A percentile compares a stretch with the other conserved stretches of the same genome.
phyloP scores from a whole-genome alignment of 2,329 filamentous ascomycete genomes.

The Colletotrichum tropicale region DNA sequence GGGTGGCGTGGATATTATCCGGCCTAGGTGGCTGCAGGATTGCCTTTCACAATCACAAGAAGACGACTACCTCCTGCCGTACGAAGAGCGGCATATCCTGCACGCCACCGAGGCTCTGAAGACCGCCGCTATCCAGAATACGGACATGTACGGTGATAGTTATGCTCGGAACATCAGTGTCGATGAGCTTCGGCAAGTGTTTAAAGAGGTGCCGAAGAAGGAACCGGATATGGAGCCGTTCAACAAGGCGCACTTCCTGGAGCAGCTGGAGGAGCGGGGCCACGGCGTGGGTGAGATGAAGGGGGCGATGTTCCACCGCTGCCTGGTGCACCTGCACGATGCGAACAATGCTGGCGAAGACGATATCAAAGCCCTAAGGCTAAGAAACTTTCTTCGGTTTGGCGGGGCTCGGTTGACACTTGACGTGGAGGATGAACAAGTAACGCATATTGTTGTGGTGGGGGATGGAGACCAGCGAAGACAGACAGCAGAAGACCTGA shows the following conservation, averaged over 20 bases:
- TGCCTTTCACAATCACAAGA: slow-evolving; percentile 69
- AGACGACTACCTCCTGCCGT: slow-evolving; percentile 63
- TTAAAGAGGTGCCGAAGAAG: slow-evolving; percentile 56
- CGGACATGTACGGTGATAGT: slow-evolving; percentile 83
- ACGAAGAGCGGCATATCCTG: slow-evolving; percentile 71
- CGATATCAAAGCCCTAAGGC: slow-evolving; percentile 31
- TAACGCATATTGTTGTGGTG: slow-evolving; percentile 76
- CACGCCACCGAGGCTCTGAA: slow-evolving; percentile 64
- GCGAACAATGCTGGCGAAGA: slow-evolving; percentile 27
- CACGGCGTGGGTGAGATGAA: slow-evolving; percentile 55
- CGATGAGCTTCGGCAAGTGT: slow-evolving; percentile 63
- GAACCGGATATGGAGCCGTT: slow-evolving; percentile 42
- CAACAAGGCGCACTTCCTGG: slow-evolving; percentile 50
- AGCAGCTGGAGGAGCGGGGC: slow-evolving; percentile 60
- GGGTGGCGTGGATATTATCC: slow-evolving; percentile 73
- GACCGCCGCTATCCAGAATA: slow-evolving; percentile 61
- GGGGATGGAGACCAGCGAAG: slow-evolving; percentile 40
- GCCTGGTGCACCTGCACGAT: slow-evolving; percentile 43
- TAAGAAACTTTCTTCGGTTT: slow-evolving; percentile 68
- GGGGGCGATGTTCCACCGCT: slow-evolving; percentile 57
- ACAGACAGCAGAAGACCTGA: slow-evolving; percentile 44
- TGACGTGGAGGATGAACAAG: slow-evolving; percentile 50
- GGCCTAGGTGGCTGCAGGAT: slow-evolving; percentile 83
- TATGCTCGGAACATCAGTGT: slow-evolving; percentile 73
- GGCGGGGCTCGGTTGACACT: slow-evolving; percentile 66